A percentile compares a stretch with the other conserved stretches of the same genome.
Conservation (phyloP, 495 filamentous ascomycete species). For the Acidiella bohemica region DNA sequence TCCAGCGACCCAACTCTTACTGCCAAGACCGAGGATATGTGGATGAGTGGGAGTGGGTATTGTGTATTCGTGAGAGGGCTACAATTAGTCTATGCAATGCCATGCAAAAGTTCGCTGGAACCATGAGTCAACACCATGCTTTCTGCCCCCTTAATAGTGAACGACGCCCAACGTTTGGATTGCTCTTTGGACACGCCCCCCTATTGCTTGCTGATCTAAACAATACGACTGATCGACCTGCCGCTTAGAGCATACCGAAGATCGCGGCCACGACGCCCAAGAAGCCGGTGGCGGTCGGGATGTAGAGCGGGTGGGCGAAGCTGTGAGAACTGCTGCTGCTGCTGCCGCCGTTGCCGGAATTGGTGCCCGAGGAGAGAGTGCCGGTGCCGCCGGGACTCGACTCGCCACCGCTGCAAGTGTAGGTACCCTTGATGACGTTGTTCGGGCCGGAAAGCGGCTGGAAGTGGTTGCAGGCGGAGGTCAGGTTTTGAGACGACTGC, state of each 20-base stretch:
- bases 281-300: conserved; percentile 24
- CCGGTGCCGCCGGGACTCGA: conserved; percentile 22
- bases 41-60: no score
- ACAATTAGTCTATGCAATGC: conserved; percentile 21
- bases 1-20: no score
- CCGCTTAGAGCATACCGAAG: conserved; percentile 27
- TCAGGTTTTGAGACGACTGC: conserved; percentile 46
- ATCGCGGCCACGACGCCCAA: conserved; percentile 28
- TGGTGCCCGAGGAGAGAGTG: conserved; percentile 12
- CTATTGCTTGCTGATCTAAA: background rate
- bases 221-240: background rate
- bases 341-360: conserved; percentile 10
- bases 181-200: background rate
- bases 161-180: background rate
- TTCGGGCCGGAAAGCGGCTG: conserved; percentile 41
- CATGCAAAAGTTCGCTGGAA: background rate
- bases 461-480: conserved; percentile 22
- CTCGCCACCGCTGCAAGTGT: conserved; percentile 29
- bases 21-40: no score
- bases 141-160: no score
- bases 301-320: conserved; percentile 24
- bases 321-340: conserved; percentile 3
- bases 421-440: conserved; percentile 33
- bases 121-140: background rate
- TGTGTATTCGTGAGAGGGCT: conserved; percentile 7